Base-by-base conservation (phyloP, 345 rosid species). In the Syzygium aqueum region DNA sequence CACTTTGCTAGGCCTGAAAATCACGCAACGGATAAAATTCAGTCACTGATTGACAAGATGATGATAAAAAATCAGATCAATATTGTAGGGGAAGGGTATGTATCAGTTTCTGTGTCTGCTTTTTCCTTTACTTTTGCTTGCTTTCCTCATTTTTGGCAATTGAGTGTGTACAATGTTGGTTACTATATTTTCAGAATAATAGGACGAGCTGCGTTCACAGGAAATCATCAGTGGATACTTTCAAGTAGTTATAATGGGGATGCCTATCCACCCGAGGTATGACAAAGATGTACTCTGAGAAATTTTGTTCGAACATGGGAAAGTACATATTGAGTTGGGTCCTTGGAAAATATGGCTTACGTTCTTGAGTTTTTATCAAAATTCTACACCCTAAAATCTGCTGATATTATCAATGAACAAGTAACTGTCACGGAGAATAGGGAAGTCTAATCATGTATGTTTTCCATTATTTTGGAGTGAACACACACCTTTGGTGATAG, bases 61-160 rank as follows among this genome's bases (percentile, higher is more conserved):
- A 95, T 95, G 95, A 86, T 89, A 85, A 91, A 96, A 86, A 93
- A 93, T 91, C 96, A 94, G 51, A 92, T 96, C 89, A 93, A 89
- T 83, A 67, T 96, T 17, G 93, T 96, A 0, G 99, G 99, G 4
- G 97, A 96, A 94, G 99, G 99, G 99, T 96, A 94, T 73, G 94
- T 27, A 53, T 84, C 86, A 6, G 50, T 53, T 84, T 53, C 61
- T 82, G 27, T 33, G 84, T 87, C 84, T 88, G 67, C 19, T 11
- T 28, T 43, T 51, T 51, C 63, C 85, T 25, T 77, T 65, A 13
- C 12, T 49, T 57, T 87, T 77, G 19, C 25, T 85, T 15, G 77
- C 54, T 77, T 13, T 85, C 27, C 27, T 52, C 88, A 40, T 27
- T 77, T 46, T 53, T 84, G 46, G 33, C 59, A 16, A 90, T 88